These are phyloP conservation scores for Vitis labrusca DNA, from an alignment of 164 flowering plant species.

Conservation along the genomic window DNA sequence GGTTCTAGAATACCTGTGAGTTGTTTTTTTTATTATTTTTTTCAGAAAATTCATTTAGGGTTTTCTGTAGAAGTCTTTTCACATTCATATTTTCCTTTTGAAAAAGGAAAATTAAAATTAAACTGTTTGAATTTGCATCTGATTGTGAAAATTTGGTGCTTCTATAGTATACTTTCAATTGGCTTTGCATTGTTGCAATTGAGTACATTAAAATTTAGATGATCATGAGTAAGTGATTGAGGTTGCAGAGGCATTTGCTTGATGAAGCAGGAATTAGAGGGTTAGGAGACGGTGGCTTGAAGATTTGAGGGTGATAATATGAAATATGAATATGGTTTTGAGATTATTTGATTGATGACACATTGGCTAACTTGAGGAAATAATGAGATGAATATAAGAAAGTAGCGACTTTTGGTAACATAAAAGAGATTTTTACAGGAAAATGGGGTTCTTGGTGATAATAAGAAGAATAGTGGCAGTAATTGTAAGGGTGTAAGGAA, in stretches of 20 bases:
- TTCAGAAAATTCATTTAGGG: neutral
- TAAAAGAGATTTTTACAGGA: neutral
- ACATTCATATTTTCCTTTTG: too few species aligned
- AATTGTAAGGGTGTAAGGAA: constrained; percentile 3
- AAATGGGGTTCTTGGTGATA: neutral
- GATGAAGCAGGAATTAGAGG: neutral
- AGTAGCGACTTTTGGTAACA: neutral
- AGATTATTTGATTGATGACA: neutral
- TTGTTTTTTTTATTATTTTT: too few species aligned
- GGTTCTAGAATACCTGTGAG: neutral
- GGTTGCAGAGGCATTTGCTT: neutral
- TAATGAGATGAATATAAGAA: neutral
- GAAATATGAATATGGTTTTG: too few species aligned
- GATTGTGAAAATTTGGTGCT: neutral
- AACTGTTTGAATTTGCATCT: neutral
- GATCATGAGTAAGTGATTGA: neutral
- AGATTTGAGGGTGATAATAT: neutral
- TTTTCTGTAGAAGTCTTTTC: neutral
- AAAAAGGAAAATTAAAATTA: neutral
- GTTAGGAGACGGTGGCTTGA: neutral
- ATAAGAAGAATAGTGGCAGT: neutral
- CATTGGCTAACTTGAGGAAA: neutral
- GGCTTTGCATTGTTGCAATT: neutral
- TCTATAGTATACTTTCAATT: neutral
- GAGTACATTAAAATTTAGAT: neutral